phyloP scores from a whole-genome alignment of 768 basidiomycete species.

The Suillus hirtellus region DNA sequence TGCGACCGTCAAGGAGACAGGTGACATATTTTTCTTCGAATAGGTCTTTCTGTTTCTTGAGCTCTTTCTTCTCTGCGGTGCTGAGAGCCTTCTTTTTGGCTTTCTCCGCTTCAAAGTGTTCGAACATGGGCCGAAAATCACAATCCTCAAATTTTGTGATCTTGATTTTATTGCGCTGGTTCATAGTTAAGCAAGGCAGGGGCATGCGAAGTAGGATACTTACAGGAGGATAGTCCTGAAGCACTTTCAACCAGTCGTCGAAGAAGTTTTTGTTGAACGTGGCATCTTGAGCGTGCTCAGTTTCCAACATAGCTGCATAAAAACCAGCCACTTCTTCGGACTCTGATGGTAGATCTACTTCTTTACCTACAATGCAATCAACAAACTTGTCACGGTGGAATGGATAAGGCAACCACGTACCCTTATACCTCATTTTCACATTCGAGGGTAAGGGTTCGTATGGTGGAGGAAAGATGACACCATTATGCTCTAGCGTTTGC shows the following conservation, averaged over 20 bases:
- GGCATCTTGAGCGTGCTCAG: constrained; percentile 86
- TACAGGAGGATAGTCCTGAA: constrained; percentile 85
- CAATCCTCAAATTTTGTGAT: constrained; percentile 78
- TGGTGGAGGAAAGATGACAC: constrained; percentile 94
- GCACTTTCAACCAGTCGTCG: constrained; percentile 76
- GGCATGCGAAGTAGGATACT: constrained; percentile 31
- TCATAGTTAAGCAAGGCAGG: constrained; percentile 12
- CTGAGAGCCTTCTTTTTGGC: constrained; percentile 89
- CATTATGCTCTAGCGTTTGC: constrained; percentile 93
- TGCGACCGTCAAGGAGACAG: constrained; percentile 92
- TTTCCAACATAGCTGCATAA: constrained; percentile 90
- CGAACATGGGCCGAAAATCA: constrained; percentile 94
- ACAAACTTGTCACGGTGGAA: constrained; percentile 8
- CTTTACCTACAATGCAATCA: constrained; percentile 56
- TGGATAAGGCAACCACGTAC: constrained; percentile 43
- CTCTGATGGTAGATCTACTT: constrained; percentile 75
- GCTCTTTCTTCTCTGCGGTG: constrained; percentile 84
- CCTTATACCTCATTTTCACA: constrained; percentile 95
- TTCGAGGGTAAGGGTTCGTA: constrained; percentile 81
- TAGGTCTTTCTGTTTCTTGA: constrained; percentile 83
- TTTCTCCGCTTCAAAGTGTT: constrained; percentile 89
- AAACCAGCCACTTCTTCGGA: constrained; percentile 97
- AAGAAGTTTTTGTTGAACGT: constrained; percentile 97
- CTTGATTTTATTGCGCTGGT: constrained; percentile 68
- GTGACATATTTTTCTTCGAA: constrained; percentile 81